phyloP scores from a whole-genome alignment of 805 yeast species.

The Lachancea quebecensis region DNA sequence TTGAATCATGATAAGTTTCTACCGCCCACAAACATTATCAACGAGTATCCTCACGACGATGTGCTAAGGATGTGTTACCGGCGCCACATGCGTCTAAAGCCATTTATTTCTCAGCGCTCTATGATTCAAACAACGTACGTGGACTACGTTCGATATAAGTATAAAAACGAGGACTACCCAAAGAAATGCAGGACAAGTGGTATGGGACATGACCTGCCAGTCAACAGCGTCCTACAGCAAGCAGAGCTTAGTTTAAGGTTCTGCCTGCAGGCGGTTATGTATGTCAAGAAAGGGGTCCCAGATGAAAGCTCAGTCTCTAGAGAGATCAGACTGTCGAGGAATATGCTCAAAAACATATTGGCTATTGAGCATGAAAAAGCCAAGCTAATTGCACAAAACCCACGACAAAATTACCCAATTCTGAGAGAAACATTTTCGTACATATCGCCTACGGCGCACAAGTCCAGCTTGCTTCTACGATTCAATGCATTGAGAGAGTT shows the following conservation, averaged over 20 bases:
- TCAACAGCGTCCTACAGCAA: conserved; percentile 1
- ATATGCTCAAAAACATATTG: conserved; percentile 25
- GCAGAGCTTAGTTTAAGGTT: conserved; percentile 21
- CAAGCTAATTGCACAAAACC: conserved; percentile 8
- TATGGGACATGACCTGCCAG: not conserved
- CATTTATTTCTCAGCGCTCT: conserved; percentile 22
- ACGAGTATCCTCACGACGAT: conserved; percentile 5
- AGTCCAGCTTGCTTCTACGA: not conserved
- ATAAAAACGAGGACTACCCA: conserved; percentile 22
- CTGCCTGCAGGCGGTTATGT: conserved; percentile 18
- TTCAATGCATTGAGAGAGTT: conserved; percentile 15
- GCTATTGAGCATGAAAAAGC: conserved; percentile 24
- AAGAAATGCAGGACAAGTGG: conserved; percentile 16
- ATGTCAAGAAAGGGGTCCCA: conserved; percentile 8
- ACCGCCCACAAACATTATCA: conserved; percentile 6
- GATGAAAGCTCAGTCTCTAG: conserved; percentile 3
- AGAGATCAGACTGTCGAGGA: conserved; percentile 20
- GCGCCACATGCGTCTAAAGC: conserved; percentile 23
- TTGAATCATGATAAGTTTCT: conserved; percentile 12
- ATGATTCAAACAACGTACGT: conserved; percentile 23
- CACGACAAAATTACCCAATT: not conserved
- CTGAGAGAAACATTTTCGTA: conserved; percentile 4
- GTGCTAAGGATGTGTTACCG: conserved; percentile 16
- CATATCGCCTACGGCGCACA: not conserved
- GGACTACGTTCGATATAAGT: conserved; percentile 26